Conservation (phyloP, 441 rosid genomes). For the Omphalea diandra region DNA sequence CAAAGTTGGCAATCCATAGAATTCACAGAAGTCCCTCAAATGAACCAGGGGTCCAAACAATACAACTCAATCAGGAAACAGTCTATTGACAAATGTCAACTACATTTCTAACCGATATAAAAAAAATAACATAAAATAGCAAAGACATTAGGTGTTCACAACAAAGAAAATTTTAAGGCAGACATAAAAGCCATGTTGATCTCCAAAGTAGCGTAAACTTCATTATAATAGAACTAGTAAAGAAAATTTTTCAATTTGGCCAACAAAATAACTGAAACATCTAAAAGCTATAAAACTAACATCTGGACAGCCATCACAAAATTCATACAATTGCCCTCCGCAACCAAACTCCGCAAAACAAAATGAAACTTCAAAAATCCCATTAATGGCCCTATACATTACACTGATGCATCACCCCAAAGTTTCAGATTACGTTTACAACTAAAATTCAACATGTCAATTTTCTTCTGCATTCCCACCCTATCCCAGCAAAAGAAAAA, state of each 20-base stretch:
- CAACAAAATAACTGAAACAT: not conserved
- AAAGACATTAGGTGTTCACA: not conserved
- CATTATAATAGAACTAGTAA: not conserved
- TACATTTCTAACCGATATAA: too few relatives aligned
- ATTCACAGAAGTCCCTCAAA: not conserved
- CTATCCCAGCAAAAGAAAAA: constrained; percentile 11
- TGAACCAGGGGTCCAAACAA: not conserved
- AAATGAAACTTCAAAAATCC: not conserved
- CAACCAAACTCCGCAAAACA: not conserved
- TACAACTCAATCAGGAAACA: not conserved
- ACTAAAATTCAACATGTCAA: not conserved
- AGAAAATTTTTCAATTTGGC: not conserved
- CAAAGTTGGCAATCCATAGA: not conserved
- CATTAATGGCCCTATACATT: not conserved
- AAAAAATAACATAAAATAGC: too few relatives aligned
- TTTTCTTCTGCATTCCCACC: not conserved
- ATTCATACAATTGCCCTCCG: not conserved
- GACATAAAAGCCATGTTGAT: not conserved
- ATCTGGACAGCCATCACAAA: not conserved
- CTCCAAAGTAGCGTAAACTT: not conserved
- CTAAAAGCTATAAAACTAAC: not conserved
- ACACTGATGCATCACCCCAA: constrained; percentile 6
- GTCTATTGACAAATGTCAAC: not conserved
- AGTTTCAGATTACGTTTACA: constrained; percentile 5
- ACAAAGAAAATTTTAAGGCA: too few relatives aligned